Evolutionary conservation across 768 basidiomycete genomes (phyloP).

Genomic region (Plicaturopsis crispa): DNA sequence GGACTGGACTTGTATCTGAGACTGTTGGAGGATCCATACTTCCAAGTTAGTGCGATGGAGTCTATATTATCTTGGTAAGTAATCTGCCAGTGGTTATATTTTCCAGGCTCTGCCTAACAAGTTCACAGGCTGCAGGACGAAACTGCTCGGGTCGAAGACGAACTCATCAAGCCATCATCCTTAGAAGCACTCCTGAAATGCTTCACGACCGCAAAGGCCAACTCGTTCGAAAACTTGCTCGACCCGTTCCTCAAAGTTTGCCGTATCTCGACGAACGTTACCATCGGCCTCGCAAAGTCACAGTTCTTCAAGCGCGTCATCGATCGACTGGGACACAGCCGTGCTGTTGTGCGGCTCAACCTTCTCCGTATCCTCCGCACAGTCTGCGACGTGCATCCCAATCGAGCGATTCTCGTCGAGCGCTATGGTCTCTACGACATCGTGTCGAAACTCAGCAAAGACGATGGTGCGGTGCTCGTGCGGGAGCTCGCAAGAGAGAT

Average conservation of each 20-base stretch:
- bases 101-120: constrained; percentile 3
- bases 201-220: constrained; percentile 81
- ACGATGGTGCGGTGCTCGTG: constrained; percentile 88
- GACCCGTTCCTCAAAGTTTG: constrained; percentile 91
- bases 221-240: constrained; percentile 86
- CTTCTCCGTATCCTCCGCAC: constrained; percentile 78
- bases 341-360: constrained; percentile 87
- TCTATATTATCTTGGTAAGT: constrained; percentile 82
- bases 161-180: constrained; percentile 58
- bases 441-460: constrained; percentile 71
- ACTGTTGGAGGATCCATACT: constrained; percentile 79
- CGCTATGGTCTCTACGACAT: constrained; percentile 75
- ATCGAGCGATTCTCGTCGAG: constrained; percentile 74
- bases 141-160: constrained; percentile 87
- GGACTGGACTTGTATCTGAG: constrained; percentile 78
- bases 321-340: constrained; percentile 65
- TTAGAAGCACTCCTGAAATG: constrained; percentile 66
- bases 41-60: constrained; percentile 89
- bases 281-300: constrained; percentile 69
- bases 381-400: constrained; percentile 87
- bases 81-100: not conserved
- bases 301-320: constrained; percentile 79
- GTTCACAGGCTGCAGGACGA: constrained; percentile 86
- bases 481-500: constrained; percentile 85
- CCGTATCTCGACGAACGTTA: constrained; percentile 67